phyloP scores from a whole-genome alignment of 2,329 filamentous ascomycete genomes.

The Botrytis tulipae region DNA sequence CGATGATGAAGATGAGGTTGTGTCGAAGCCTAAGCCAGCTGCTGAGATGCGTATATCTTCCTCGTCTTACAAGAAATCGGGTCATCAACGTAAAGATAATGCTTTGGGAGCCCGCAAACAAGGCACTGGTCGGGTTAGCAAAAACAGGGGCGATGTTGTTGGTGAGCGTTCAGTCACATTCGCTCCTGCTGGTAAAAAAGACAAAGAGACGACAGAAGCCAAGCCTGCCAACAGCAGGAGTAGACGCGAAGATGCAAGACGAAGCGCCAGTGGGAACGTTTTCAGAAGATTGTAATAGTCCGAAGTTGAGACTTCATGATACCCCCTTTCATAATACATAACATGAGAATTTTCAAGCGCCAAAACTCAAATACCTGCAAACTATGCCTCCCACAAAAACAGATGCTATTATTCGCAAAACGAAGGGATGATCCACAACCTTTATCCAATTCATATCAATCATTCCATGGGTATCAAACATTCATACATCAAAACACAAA shows the following conservation, averaged over 20 bases:
- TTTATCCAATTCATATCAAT: slow-evolving; percentile 2
- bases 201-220: slow-evolving; percentile 40
- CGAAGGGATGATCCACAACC: not conserved
- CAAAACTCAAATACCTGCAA: slow-evolving; percentile 7
- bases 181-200: slow-evolving; percentile 58
- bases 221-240: slow-evolving; percentile 26
- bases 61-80: slow-evolving; percentile 59
- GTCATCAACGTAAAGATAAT: slow-evolving; percentile 52
- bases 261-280: slow-evolving; percentile 74
- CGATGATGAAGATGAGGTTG: slow-evolving; percentile 46
- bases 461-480: slow-evolving; percentile 12
- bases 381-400: not conserved
- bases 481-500: slow-evolving; percentile 9
- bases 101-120: slow-evolving; percentile 56
- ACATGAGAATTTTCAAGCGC: slow-evolving; percentile 2
- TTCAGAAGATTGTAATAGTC: slow-evolving; percentile 61
- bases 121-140: slow-evolving; percentile 48
- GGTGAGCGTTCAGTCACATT: slow-evolving; percentile 73
- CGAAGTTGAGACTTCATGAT: slow-evolving; percentile 19
- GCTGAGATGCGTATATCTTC: slow-evolving; percentile 66
- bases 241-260: slow-evolving; percentile 46
- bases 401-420: not conserved
- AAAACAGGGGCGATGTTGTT: slow-evolving; percentile 50
- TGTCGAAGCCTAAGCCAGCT: slow-evolving; percentile 36
- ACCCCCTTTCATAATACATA: slow-evolving; percentile 20